Evolutionary conservation across 2,329 filamentous ascomycete genomes (phyloP).

Genomic region (Cytospora chrysosperma): DNA sequence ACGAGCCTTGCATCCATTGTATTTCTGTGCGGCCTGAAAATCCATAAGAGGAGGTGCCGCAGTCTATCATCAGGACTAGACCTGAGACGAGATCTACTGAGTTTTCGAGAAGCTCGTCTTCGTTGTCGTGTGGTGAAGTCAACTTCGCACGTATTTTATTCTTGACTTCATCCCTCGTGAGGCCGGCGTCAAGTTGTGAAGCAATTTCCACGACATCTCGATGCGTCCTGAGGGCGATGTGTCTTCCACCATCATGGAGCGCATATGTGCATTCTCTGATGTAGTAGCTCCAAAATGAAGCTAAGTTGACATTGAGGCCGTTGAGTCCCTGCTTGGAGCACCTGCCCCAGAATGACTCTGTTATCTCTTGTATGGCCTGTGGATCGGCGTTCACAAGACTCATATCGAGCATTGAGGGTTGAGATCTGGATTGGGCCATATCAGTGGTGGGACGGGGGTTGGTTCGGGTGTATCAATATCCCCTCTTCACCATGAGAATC

Average conservation of each 20-base stretch:
- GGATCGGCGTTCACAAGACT: not conserved
- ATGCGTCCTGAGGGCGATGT: slow-evolving; percentile 3
- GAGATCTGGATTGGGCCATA: not conserved
- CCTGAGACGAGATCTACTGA: not conserved
- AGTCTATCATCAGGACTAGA: slow-evolving; percentile 8
- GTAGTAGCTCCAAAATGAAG: slow-evolving; percentile 7
- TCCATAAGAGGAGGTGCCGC: not conserved
- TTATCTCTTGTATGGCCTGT: not conserved
- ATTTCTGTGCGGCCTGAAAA: slow-evolving; percentile 9
- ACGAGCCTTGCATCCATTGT: not conserved
- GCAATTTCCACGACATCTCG: slow-evolving; percentile 9
- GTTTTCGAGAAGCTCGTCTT: slow-evolving; percentile 6
- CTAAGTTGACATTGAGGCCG: not conserved
- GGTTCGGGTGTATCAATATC: not conserved
- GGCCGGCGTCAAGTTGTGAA: slow-evolving; percentile 2
- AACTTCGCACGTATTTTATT: not conserved
- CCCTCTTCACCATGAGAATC: no score
- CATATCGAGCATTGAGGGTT: not conserved
- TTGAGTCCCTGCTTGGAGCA: not conserved
- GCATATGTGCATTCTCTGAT: not conserved
- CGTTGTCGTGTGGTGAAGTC: not conserved
- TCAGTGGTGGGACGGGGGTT: no score
- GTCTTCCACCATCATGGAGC: not conserved
- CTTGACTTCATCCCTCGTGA: not conserved
- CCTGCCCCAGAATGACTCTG: not conserved